Evolutionary conservation across 495 filamentous ascomycete genomes (phyloP).

Genomic region (Elasticomyces elasticus): DNA sequence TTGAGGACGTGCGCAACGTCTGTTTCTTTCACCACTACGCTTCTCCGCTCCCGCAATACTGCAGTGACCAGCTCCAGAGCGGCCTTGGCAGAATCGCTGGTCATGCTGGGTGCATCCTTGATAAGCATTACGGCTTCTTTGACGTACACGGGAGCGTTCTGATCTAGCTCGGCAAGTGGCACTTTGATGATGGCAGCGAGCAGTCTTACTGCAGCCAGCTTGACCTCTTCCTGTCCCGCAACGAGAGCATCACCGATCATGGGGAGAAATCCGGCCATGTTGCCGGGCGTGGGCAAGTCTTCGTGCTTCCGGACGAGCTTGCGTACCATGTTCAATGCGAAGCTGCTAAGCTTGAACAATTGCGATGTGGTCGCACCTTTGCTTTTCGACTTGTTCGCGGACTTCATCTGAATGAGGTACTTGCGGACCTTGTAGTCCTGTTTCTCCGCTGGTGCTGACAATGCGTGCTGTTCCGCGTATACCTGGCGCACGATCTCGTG

Average conservation of each 20-base stretch:
- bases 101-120: conserved; percentile 65
- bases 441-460: conserved; percentile 29
- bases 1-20: conserved; percentile 76
- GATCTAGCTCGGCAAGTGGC: conserved; percentile 58
- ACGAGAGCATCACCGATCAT: conserved; percentile 80
- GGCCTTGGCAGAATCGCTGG: conserved; percentile 71
- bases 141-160: conserved; percentile 65
- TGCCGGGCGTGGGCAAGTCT: conserved; percentile 62
- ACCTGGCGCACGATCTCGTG: conserved; percentile 85
- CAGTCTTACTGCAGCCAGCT: conserved; percentile 69
- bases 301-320: conserved; percentile 72
- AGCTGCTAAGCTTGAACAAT: conserved; percentile 72
- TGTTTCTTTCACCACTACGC: conserved; percentile 64
- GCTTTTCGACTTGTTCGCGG: conserved; percentile 56
- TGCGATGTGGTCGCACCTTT: conserved; percentile 60
- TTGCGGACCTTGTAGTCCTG: conserved; percentile 50
- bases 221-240: conserved; percentile 77
- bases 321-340: conserved; percentile 77
- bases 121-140: conserved; percentile 71
- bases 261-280: conserved; percentile 74
- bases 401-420: conserved; percentile 66
- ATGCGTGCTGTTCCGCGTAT: conserved; percentile 46
- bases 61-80: conserved; percentile 78
- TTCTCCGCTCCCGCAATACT: conserved; percentile 69
- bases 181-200: conserved; percentile 80